Evolutionary conservation across 192 early-diverging fungal genomes (phyloP).

Genomic region (Backusella parvicylindrica): DNA sequence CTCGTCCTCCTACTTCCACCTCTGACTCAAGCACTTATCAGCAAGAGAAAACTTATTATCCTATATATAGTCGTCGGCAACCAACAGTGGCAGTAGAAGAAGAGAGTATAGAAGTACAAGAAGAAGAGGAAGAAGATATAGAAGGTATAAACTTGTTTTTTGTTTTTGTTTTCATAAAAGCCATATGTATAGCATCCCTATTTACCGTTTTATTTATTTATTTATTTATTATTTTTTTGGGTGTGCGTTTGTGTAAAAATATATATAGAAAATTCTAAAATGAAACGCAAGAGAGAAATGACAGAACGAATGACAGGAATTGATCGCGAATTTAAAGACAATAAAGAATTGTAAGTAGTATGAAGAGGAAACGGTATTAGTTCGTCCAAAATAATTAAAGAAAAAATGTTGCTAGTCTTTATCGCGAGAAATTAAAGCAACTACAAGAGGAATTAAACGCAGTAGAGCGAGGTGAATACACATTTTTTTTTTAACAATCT

Average conservation of each 20-base stretch:
- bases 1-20: background rate
- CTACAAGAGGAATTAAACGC: conserved; percentile 6
- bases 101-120: background rate
- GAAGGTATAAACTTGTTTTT: background rate
- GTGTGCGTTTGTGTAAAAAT: no score
- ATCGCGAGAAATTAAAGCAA: conserved; percentile 10
- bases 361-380: no score
- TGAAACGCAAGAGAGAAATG: conserved; percentile 2
- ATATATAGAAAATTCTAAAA: background rate
- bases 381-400: no score
- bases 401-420: background rate
- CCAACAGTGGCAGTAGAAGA: background rate
- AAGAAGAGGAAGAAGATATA: background rate
- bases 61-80: background rate
- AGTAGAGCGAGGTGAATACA: background rate
- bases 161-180: background rate
- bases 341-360: conserved; percentile 2
- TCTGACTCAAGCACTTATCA: background rate
- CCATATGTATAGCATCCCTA: background rate
- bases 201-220: background rate
- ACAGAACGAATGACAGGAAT: conserved; percentile 5
- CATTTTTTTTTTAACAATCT: background rate
- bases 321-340: conserved; percentile 6
- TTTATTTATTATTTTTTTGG: no score
- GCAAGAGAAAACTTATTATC: background rate